phyloP scores from a whole-genome alignment of 1,139 yeast species.

The Geotrichum candidum region DNA sequence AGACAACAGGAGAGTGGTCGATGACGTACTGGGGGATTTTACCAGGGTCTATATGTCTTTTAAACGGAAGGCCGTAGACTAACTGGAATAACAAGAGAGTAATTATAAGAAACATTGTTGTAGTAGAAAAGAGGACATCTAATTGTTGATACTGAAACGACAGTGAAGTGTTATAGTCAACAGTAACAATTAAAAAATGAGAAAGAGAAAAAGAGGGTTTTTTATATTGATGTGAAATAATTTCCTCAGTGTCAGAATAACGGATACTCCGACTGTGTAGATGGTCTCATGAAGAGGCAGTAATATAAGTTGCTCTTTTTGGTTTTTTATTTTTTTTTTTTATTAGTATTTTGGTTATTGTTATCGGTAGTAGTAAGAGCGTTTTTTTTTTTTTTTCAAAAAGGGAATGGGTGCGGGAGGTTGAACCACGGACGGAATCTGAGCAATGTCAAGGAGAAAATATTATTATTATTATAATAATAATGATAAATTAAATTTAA shows the following conservation, averaged over 20 bases:
- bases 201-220: background rate
- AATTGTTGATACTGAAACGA: background rate
- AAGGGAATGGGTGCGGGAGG: background rate
- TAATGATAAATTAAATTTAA: too few species aligned
- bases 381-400: too few species aligned
- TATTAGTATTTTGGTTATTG: too few species aligned
- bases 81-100: background rate
- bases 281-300: too few species aligned
- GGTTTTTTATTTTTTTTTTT: background rate
- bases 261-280: background rate
- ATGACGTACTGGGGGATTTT: conserved; percentile 70
- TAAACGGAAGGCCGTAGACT: background rate
- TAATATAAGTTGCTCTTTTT: too few species aligned
- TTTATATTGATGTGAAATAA: too few species aligned
- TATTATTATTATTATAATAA: too few species aligned
- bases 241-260: background rate
- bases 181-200: background rate
- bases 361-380: too few species aligned
- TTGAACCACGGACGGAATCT: background rate
- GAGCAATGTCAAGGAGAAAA: background rate
- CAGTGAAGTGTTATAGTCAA: background rate
- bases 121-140: background rate
- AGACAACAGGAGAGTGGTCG: conserved; percentile 72
- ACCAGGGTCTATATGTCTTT: background rate
- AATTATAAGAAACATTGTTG: background rate